A percentile compares a stretch with the other conserved stretches of the same genome.
phyloP scores from a whole-genome alignment of 225 moss, liverwort and hornwort genomes.

The Pleurozium schreberi region DNA sequence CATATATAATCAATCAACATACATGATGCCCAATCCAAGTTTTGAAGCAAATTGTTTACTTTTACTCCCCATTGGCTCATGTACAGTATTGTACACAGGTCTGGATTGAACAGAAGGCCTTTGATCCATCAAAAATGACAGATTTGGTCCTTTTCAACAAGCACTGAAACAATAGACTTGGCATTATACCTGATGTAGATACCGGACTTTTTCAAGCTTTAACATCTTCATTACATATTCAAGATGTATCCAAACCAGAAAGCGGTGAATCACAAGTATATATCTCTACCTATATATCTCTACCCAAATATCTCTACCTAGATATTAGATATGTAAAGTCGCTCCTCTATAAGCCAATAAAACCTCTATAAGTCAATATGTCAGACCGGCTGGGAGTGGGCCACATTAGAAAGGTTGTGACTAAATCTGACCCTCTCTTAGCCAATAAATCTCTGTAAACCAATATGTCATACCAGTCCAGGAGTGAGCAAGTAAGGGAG shows the following conservation, averaged over 20 bases:
- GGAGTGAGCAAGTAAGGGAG: no score
- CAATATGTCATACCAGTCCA: no score
- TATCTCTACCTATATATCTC: no score
- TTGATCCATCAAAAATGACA: not conserved
- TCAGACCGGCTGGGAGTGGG: no score
- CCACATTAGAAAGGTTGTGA: no score
- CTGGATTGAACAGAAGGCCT: not conserved
- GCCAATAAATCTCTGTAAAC: no score
- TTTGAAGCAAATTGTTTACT: not conserved
- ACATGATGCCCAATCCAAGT: not conserved
- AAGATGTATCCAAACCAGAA: not conserved
- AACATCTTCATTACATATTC: not conserved
- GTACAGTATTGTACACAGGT: not conserved
- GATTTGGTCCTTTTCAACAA: not conserved
- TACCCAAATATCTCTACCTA: not conserved
- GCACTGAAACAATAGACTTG: not conserved
- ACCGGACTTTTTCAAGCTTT: not conserved
- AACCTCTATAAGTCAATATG: no score
- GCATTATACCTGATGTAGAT: not conserved
- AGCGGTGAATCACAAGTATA: rapidly evolving
- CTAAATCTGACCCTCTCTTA: no score
- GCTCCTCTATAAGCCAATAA: no score
- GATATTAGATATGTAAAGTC: not conserved
- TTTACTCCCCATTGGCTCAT: not conserved
- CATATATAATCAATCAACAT: not conserved